These are phyloP conservation scores for Coniella lustricola DNA, from an alignment of 2,329 filamentous ascomycete species.

Conservation along the genomic window DNA sequence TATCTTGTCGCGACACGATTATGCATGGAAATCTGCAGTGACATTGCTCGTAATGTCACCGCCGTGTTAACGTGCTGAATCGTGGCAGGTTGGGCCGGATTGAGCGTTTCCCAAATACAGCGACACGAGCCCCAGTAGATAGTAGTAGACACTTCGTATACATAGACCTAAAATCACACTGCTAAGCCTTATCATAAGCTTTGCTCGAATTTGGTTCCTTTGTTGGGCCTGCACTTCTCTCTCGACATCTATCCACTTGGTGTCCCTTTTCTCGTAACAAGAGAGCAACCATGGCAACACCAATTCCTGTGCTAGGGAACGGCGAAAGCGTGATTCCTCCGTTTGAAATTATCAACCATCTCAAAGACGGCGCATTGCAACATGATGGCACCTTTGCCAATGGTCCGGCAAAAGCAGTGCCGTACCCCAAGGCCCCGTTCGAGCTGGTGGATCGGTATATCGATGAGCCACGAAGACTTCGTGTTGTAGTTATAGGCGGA, in stretches of 20 bases:
- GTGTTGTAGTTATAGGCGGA: constrained; percentile 57
- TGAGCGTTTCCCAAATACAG: no score
- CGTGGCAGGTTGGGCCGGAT: no score
- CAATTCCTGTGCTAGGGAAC: background rate
- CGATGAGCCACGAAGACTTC: constrained; percentile 39
- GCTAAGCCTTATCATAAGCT: no score
- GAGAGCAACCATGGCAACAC: background rate
- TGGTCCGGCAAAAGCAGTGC: background rate
- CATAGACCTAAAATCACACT: no score
- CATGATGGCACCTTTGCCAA: background rate
- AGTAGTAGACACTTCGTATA: no score
- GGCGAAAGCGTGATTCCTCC: background rate
- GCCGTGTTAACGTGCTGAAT: background rate
- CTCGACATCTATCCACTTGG: background rate
- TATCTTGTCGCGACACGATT: no score
- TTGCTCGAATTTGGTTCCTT: no score
- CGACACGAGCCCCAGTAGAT: no score
- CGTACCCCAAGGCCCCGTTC: constrained; percentile 19
- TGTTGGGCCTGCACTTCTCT: background rate
- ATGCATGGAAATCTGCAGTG: background rate
- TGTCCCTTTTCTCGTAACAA: background rate
- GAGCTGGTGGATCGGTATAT: constrained; percentile 32
- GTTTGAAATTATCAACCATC: background rate
- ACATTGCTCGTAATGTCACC: background rate
- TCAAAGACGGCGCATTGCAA: background rate